Evolutionary conservation across 495 filamentous ascomycete genomes (phyloP).

Genomic region (Lineolata rhizophorae): DNA sequence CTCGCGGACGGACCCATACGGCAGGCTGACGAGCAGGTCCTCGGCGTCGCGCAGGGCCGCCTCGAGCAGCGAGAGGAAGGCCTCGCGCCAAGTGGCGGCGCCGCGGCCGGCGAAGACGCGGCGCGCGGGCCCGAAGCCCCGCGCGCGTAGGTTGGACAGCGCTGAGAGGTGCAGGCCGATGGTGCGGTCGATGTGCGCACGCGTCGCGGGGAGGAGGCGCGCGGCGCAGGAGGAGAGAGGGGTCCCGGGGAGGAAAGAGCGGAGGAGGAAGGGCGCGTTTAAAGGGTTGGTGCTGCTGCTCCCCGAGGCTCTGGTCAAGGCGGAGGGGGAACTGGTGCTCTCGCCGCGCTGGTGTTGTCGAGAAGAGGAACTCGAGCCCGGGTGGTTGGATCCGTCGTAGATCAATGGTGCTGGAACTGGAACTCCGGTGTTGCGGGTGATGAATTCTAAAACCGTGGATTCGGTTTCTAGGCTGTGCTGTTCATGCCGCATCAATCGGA

Average conservation of each 20-base stretch:
- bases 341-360: too few relatives aligned
- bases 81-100: slow-evolving; percentile 32
- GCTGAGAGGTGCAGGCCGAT: slow-evolving; percentile 16
- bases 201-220: background rate
- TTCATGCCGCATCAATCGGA: slow-evolving; percentile 35
- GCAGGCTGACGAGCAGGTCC: slow-evolving; percentile 42
- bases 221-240: background rate
- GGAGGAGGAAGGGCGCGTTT: slow-evolving; percentile 18
- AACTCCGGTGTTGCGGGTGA: slow-evolving; percentile 23
- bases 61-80: slow-evolving; percentile 38
- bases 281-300: slow-evolving; percentile 25
- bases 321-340: too few relatives aligned
- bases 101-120: slow-evolving; percentile 19
- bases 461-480: slow-evolving; percentile 32
- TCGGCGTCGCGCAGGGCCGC: slow-evolving; percentile 43
- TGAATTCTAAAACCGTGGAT: slow-evolving; percentile 27
- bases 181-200: slow-evolving; percentile 21
- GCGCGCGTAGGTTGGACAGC: slow-evolving; percentile 10
- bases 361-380: too few relatives aligned
- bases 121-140: slow-evolving; percentile 26
- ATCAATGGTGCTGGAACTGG: slow-evolving; percentile 30
- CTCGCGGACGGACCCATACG: slow-evolving; percentile 19
- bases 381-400: too few relatives aligned
- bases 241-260: background rate
- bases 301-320: background rate